phyloP scores from a whole-genome alignment of 345 rosid genomes.

The Eucalyptus albens region DNA sequence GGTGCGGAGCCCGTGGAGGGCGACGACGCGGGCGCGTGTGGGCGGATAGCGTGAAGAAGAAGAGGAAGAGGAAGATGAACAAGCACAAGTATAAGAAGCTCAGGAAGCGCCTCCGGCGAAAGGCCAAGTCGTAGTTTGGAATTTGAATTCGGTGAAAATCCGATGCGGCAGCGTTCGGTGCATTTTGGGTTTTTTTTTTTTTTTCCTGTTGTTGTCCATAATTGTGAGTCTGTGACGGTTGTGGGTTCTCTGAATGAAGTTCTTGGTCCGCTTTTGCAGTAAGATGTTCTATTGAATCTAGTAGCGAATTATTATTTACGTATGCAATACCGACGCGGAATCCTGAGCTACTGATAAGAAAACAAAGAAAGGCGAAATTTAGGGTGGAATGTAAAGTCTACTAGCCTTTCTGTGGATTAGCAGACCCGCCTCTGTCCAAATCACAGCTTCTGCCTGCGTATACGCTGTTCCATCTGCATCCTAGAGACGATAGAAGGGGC shows the following conservation, averaged over 20 bases:
- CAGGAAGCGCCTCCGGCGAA: slow-evolving; percentile 44
- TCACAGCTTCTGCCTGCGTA: background rate
- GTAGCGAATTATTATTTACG: background rate
- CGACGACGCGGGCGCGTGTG: slow-evolving; percentile 16
- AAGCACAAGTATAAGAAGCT: slow-evolving; percentile 18
- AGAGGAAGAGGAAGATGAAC: slow-evolving; percentile 96
- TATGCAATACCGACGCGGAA: background rate
- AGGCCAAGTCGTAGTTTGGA: background rate
- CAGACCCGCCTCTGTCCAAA: background rate
- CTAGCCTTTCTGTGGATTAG: background rate
- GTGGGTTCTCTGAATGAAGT: background rate
- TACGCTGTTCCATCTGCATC: background rate
- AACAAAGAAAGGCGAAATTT: fast-evolving
- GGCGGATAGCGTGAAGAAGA: slow-evolving; percentile 88
- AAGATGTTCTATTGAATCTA: background rate
- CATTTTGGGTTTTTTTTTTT: background rate
- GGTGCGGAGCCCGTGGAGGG: background rate
- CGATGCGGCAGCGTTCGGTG: background rate
- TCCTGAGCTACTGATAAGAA: background rate
- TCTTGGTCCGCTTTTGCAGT: background rate
- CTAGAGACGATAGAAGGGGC: background rate
- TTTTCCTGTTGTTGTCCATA: background rate
- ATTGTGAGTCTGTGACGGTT: background rate
- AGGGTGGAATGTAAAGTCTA: background rate
- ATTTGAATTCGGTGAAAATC: background rate